Base-by-base conservation (phyloP, 176 grass and related monocot genomes). In the Raddia guianensis region DNA sequence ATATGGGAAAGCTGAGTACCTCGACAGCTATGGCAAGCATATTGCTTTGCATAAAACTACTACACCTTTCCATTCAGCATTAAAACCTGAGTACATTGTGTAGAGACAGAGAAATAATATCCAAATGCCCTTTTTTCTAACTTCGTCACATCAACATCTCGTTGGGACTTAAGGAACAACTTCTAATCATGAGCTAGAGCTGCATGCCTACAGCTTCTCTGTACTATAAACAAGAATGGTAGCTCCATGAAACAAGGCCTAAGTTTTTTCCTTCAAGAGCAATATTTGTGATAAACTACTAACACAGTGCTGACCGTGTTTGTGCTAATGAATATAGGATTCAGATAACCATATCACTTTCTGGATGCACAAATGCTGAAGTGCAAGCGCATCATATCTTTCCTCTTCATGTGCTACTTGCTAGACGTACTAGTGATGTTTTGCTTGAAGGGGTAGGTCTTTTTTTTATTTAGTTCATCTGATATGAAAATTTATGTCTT, bases 391-490 rank as follows among this genome's bases (percentile, higher is more conserved):
- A 64, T 13, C 49, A 80, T 74, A 70, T 94, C 11, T 97, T 97
- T 84, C 94, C 94, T 82, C 48, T 97, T 9, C 90, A 94, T 58
- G 87, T 93, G 74, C 77, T 97, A 43, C 77, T 94, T 82, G 91
- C 86, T 85, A 90, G 68, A 85, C 73, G 87, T 68, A 67, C 85
- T 67, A 51, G 61, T 13, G 57, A 85, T 76, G 70, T 66, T 85
- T 70, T 52, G 50, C 19, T 73, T 73, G 73, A 75, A 80, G 86
- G 84, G 89, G 94, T 97, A 89, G 72, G 83, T 33, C n/a, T 59
- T 57, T 56, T 45, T 59, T 59, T 83, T 66, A 13, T 75, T 66
- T 11, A 52, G 54, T 51, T 68, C 34, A 67, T 45, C 7, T n/a
- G 78, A 66, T n/a, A 16, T 57, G 8, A 71, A 58, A 21, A 21